Evolutionary conservation across 2,329 filamentous ascomycete genomes (phyloP), one percentile per base, ranked within the genome.

Genomic region (Chrysoporthe cubensis): DNA sequence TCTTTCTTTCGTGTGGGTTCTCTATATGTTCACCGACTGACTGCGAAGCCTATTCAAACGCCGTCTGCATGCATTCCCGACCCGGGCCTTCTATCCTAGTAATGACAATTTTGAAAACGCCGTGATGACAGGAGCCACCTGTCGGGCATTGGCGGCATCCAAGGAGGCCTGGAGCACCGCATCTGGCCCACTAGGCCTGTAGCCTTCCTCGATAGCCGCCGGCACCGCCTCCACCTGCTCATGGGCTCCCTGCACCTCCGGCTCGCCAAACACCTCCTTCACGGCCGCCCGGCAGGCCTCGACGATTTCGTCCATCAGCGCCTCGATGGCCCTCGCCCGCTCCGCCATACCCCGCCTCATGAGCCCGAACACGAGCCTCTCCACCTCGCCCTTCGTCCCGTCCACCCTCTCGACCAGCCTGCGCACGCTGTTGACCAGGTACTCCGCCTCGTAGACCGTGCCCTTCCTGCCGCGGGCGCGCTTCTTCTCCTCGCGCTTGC

Each of bases 401-500:
- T 94, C 93, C 32, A 97, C 88, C 46, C 94, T 86, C 77, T 97
- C 93, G 16, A 97, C 87, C 44, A 99, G 84, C 34, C 96, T 85
- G 14, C 90, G 87, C 46, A 98, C 89, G 72, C 91, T 95, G 77
- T 94, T 96, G 68, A 97, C 90, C 5, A 99, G 87, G 78, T 99
- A 99, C 79, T 98, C 96, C 76, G 98, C 95, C 78, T 99, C 96
- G 78, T 99, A 99, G 5, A 99, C 92, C 18, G 93, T 97, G 13
- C 96, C 96, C 83, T 98, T 98, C 78, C 97, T 95, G 34, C 96
- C 96, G 8, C 93, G 85, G 0, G 96, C 96, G 18, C 95, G 89
- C 85, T 99, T 99, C 78, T 97, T 89, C 83, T 99, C 96, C 79
- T 99, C 96, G 26, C 94, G 86, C 34, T 91, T 85, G 64, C 94